Conservation (phyloP, 2,329 filamentous ascomycete genomes). For the Trichoderma lentiforme region DNA sequence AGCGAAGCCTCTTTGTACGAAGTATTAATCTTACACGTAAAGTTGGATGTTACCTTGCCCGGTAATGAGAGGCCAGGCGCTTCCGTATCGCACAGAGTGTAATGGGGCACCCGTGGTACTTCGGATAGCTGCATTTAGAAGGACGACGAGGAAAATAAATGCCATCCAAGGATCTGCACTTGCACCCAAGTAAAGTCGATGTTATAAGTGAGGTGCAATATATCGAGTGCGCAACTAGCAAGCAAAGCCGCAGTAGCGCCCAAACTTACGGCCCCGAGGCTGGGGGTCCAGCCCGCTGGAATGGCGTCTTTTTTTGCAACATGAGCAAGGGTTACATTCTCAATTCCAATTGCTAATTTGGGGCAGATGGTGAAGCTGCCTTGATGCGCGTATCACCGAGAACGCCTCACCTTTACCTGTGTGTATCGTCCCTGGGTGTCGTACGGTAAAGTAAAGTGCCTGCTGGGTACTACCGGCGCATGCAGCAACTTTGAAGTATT, state of each 20-base stretch:
- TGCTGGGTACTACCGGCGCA: background rate
- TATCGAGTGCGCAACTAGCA: background rate
- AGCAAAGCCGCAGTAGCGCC: conserved; percentile 8
- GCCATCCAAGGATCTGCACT: background rate
- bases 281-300: background rate
- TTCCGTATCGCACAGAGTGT: background rate
- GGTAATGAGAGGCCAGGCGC: background rate
- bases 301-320: background rate
- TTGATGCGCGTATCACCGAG: background rate
- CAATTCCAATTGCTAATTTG: background rate
- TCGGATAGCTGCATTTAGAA: background rate
- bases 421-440: background rate
- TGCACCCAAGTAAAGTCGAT: background rate
- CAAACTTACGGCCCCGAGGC: background rate
- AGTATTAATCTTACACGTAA: background rate
- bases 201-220: background rate
- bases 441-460: background rate
- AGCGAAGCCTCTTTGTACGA: background rate
- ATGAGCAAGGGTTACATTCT: background rate
- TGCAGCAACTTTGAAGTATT: background rate
- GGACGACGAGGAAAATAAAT: background rate
- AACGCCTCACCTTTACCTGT: background rate
- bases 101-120: background rate
- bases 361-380: background rate
- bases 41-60: background rate